A percentile compares a stretch with the other conserved stretches of the same genome.
phyloP scores from a whole-genome alignment of 2,329 filamentous ascomycete species.

The Alternaria hordeiaustralica region DNA sequence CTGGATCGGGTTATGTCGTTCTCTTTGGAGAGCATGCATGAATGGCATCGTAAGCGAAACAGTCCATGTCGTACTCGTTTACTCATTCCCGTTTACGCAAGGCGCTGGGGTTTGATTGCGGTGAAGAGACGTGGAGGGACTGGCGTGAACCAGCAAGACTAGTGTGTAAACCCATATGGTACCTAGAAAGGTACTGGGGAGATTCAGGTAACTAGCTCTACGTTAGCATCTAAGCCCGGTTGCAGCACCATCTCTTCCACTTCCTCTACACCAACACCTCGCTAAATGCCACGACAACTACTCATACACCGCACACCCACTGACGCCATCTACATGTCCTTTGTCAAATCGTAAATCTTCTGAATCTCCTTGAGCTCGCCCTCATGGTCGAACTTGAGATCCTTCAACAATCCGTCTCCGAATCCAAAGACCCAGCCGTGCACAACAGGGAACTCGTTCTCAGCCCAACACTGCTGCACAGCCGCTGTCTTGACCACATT shows the following conservation, averaged over 20 bases:
- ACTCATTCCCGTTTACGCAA: not conserved
- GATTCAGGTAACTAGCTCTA: not conserved
- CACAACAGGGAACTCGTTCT: conserved; percentile 71
- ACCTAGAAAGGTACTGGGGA: not conserved
- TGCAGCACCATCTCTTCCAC: not conserved
- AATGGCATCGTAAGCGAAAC: not conserved
- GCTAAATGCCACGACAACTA: conserved; percentile 12
- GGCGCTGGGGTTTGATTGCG: not conserved
- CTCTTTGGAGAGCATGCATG: not conserved
- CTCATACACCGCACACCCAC: not conserved
- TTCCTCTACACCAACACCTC: conserved; percentile 8
- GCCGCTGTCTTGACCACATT: conserved; percentile 57
- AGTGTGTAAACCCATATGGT: not conserved
- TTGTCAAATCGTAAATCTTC: conserved; percentile 66
- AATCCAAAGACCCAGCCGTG: conserved; percentile 79
- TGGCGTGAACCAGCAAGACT: not conserved
- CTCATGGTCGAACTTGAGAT: conserved; percentile 69
- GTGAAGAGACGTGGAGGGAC: not conserved
- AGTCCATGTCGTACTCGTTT: not conserved
- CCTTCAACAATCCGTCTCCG: conserved; percentile 69
- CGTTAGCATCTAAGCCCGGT: not conserved
- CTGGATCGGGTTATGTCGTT: not conserved
- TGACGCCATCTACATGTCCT: conserved; percentile 9
- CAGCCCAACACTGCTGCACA: conserved; percentile 64
- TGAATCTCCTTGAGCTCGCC: conserved; percentile 63